Conservation (phyloP, 306 rosid species). For the Fragaria nilgerrensis region DNA sequence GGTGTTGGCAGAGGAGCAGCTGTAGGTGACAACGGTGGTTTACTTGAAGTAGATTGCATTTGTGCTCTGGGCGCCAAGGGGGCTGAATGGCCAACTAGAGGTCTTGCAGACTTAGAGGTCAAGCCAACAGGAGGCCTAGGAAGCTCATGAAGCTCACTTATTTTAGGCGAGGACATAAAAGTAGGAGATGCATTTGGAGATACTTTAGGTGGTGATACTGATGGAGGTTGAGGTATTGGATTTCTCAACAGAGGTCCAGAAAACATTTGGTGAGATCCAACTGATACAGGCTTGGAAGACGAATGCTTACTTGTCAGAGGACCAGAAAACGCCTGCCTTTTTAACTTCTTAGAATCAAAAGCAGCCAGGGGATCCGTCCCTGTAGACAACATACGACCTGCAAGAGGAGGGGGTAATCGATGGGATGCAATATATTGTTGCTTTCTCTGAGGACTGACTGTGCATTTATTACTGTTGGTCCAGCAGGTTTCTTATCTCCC, state of each 20-base stretch:
- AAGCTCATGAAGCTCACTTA: slow-evolving; percentile 97
- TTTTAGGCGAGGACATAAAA: slow-evolving; percentile 71
- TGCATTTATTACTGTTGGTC: slow-evolving; percentile 35
- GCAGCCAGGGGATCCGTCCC: slow-evolving; percentile 43
- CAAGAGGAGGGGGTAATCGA: slow-evolving; percentile 61
- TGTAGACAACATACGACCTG: slow-evolving; percentile 42
- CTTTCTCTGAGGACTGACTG: slow-evolving; percentile 74
- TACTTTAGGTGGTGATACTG: slow-evolving; percentile 61
- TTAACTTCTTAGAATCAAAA: slow-evolving; percentile 58
- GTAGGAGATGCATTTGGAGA: slow-evolving; percentile 81
- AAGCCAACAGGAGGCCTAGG: slow-evolving; percentile 81
- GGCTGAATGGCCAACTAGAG: slow-evolving; percentile 68
- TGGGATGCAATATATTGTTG: slow-evolving; percentile 52
- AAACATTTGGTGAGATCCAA: slow-evolving; percentile 53
- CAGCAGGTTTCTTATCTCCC: slow-evolving; percentile 44
- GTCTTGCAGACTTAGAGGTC: slow-evolving; percentile 52
- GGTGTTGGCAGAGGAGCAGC: slow-evolving; percentile 88
- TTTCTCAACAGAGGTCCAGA: slow-evolving; percentile 82
- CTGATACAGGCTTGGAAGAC: slow-evolving; percentile 45
- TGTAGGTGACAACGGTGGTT: slow-evolving; percentile 37
- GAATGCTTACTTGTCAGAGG: slow-evolving; percentile 67
- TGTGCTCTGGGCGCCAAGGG: slow-evolving; percentile 67
- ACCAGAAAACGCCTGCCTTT: slow-evolving; percentile 82
- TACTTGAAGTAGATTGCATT: slow-evolving; percentile 48
- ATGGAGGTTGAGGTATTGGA: slow-evolving; percentile 60